Evolutionary conservation across 768 basidiomycete species (phyloP).

Genomic region (Pluteus cervinus): DNA sequence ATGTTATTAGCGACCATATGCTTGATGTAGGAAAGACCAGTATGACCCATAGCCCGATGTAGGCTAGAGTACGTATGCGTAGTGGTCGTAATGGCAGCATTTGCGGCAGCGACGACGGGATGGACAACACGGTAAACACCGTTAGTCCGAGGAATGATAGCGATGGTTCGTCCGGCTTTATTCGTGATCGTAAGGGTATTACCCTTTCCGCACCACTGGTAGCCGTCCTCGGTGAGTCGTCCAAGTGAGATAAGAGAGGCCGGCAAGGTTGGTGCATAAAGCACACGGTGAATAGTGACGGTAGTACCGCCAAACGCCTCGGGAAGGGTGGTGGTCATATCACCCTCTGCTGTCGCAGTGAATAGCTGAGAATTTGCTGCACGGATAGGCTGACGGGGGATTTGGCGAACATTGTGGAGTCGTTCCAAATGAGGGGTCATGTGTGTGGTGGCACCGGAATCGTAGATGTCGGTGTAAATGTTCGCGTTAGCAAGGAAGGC

Average conservation of each 20-base stretch:
- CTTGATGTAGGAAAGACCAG: conserved; percentile 10
- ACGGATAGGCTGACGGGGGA: conserved; percentile 14
- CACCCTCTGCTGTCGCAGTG: conserved; percentile 19
- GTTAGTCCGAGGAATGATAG: conserved; percentile 9
- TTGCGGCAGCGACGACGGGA: conserved; percentile 17
- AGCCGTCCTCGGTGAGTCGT: conserved; percentile 12
- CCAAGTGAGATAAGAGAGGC: conserved; percentile 23
- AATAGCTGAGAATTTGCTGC: conserved; percentile 22
- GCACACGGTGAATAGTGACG: conserved; percentile 15
- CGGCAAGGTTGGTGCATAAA: conserved; percentile 19
- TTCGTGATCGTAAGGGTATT: no score
- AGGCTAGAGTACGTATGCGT: conserved; percentile 13
- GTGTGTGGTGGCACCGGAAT: no score
- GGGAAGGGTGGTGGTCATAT: conserved; percentile 18
- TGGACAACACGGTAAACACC: conserved; percentile 18
- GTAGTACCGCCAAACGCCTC: conserved; percentile 13
- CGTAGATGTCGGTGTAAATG: conserved; percentile 13
- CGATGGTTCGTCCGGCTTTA: no score
- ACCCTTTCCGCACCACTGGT: conserved; percentile 9
- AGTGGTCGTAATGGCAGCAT: conserved; percentile 1
- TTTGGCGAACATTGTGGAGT: conserved; percentile 18
- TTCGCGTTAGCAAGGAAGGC: no score
- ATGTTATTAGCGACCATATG: conserved; percentile 12
- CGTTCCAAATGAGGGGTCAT: conserved; percentile 22
- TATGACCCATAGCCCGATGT: conserved; percentile 23